A percentile compares a stretch with the other conserved stretches of the same genome.
phyloP scores from a whole-genome alignment of 768 basidiomycete species.

The Calocera viscosa region DNA sequence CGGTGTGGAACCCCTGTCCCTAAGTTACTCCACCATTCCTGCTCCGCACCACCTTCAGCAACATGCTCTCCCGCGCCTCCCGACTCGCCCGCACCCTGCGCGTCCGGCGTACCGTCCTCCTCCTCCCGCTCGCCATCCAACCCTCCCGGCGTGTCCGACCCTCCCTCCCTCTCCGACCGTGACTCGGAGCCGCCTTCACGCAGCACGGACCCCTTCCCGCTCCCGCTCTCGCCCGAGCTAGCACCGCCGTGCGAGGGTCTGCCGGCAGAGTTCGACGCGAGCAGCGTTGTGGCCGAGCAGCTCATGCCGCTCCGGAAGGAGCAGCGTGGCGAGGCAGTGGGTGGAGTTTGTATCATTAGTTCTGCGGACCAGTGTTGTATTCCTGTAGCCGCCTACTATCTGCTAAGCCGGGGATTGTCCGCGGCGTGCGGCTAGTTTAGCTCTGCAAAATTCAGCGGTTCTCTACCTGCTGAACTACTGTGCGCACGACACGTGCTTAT shows the following conservation, averaged over 20 bases:
- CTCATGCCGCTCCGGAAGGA: constrained; percentile 47
- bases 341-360: not conserved
- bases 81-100: not conserved
- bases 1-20: not conserved
- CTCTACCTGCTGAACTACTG: no score
- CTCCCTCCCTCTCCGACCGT: not conserved
- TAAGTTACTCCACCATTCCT: no score
- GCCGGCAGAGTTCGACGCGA: constrained; percentile 5
- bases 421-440: not conserved
- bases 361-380: not conserved
- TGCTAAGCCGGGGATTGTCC: not conserved
- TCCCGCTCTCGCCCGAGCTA: constrained; percentile 23
- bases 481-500: no score
- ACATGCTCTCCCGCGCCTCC: not conserved
- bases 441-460: no score
- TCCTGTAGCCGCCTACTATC: not conserved
- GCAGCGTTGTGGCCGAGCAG: not conserved
- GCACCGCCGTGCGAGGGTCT: constrained; percentile 14
- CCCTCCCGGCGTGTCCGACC: not conserved
- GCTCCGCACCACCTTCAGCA: not conserved
- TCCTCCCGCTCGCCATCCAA: not conserved
- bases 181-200: not conserved
- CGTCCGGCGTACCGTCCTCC: not conserved
- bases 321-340: constrained; percentile 54
- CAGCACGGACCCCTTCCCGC: constrained; percentile 26